Base-by-base conservation (phyloP, 2,329 filamentous ascomycete genomes). In the Diplodia scrobiculata region DNA sequence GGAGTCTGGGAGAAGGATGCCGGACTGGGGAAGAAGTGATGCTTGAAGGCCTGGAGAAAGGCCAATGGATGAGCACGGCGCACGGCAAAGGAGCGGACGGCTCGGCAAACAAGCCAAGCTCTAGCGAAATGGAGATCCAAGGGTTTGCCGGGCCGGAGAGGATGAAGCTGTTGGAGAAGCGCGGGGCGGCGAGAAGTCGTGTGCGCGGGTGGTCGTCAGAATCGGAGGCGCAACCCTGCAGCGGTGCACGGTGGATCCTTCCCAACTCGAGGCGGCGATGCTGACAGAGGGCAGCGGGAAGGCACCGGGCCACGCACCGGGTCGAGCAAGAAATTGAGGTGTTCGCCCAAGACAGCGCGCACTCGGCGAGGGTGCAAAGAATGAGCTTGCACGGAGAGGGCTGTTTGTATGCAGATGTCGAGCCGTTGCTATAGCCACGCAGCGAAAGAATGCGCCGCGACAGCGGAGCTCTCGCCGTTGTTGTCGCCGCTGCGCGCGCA, bases 101-200 rank as follows among this genome's bases (percentile, higher is more conserved):
- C 64, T 66, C 64, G 64, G 64, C 64, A 66, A 66, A 66, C 54
- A 66, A 66, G 54, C 64, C 64, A 66, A 66, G 64, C 52, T 65
- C n/a, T 17, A 17, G 45, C 52, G 52, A 65, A 55, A 65, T 55
- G 63, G 55, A 36, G 52, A n/a, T 51, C 11, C 41, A 60, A 36
- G 41, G 14, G 2, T 9, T 48, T n/a, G 41, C 21, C 19, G 27
- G 52, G 38, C 17, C 29, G 63, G 51, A 65, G 51, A 48, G 21
- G 38, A 36, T 3, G 51, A 7, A 36, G 63, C 32, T 19, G 38
- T 11, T 47, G 14, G 63, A 55, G 47, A 55, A 47, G 38, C n/a
- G 36, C 19, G 48, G 27, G 51, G 27, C n/a, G 27, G 25, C 14
- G 11, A 27, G 50, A n/a, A 6, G 45, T 34, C 19, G 52, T 45